phyloP scores from a whole-genome alignment of 495 filamentous ascomycete species.

The Aspergillus steynii region DNA sequence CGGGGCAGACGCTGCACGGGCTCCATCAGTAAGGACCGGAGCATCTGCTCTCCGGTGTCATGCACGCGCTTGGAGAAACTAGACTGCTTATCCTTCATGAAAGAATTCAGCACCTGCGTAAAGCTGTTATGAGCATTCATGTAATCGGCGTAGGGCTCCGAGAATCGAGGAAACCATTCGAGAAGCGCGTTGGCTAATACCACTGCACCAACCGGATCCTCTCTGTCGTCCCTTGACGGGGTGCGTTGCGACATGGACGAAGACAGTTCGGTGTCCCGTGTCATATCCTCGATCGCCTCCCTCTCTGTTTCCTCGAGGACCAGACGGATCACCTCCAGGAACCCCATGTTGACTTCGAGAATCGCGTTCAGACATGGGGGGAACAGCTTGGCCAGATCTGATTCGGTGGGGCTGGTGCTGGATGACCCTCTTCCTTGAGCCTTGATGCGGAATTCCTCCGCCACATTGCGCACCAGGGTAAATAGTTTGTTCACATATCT shows the following conservation, averaged over 20 bases:
- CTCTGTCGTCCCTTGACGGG: slow-evolving; percentile 49
- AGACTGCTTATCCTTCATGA: slow-evolving; percentile 70
- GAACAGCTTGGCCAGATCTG: slow-evolving; percentile 74
- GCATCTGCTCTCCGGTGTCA: slow-evolving; percentile 82
- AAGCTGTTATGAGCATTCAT: slow-evolving; percentile 84
- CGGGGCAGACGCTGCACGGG: slow-evolving; percentile 93
- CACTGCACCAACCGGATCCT: slow-evolving; percentile 73
- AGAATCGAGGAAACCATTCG: slow-evolving; percentile 90
- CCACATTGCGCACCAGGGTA: slow-evolving; percentile 74
- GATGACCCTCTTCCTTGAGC: slow-evolving; percentile 55
- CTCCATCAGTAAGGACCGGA: slow-evolving; percentile 93
- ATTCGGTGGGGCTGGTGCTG: slow-evolving; percentile 70
- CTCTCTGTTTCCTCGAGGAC: slow-evolving; percentile 83
- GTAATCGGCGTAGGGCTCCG: slow-evolving; percentile 85
- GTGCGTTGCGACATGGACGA: slow-evolving; percentile 36
- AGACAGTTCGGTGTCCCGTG: slow-evolving; percentile 51
- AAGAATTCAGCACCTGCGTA: slow-evolving; percentile 71
- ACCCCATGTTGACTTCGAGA: slow-evolving; percentile 73
- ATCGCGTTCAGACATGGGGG: slow-evolving; percentile 77
- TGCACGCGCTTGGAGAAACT: slow-evolving; percentile 77
- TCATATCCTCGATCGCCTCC: slow-evolving; percentile 68
- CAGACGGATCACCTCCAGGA: slow-evolving; percentile 70
- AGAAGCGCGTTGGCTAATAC: slow-evolving; percentile 75
- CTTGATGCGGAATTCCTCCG: slow-evolving; percentile 69
- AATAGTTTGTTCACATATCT: slow-evolving; percentile 85